phyloP scores from a whole-genome alignment of 129 eudicot species.

The Artemisia annua region DNA sequence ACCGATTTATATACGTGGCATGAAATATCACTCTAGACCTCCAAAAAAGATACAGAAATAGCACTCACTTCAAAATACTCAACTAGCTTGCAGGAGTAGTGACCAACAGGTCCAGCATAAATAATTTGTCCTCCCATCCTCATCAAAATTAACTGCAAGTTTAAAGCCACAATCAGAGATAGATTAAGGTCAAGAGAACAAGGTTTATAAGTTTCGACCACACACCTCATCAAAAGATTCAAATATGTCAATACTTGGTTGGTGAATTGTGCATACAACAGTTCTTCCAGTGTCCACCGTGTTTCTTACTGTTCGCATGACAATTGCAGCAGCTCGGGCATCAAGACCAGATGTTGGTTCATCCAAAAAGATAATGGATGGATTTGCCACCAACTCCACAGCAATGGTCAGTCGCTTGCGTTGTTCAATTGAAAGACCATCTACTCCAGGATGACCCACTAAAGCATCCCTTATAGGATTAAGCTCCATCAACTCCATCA shows the following conservation, averaged over 20 bases:
- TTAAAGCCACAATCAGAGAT: neutral
- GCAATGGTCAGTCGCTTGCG: conserved; percentile 33
- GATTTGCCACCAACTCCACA: conserved; percentile 33
- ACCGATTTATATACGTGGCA: neutral
- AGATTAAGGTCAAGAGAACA: neutral
- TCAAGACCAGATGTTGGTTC: too few species aligned
- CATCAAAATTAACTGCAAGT: conserved; percentile 66
- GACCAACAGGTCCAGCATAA: conserved; percentile 73
- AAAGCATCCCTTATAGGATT: conserved; percentile 25
- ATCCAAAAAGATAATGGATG: too few species aligned
- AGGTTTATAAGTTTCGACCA: neutral
- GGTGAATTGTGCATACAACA: too few species aligned
- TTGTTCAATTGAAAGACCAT: conserved; percentile 36
- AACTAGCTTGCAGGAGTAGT: conserved; percentile 48
- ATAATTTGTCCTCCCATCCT: conserved; percentile 80
- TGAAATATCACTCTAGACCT: neutral
- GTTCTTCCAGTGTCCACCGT: too few species aligned
- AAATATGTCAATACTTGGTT: too few species aligned
- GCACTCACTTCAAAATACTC: conserved; percentile 74
- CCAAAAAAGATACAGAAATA: neutral
- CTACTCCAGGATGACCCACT: conserved; percentile 37
- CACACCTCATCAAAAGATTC: too few species aligned
- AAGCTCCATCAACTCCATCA: conserved; percentile 35
- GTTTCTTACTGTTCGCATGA: too few species aligned
- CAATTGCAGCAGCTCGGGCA: too few species aligned